These are phyloP conservation scores for Flaveria sonorensis DNA, from an alignment of 129 eudicot genomes.

Conservation along the genomic window DNA sequence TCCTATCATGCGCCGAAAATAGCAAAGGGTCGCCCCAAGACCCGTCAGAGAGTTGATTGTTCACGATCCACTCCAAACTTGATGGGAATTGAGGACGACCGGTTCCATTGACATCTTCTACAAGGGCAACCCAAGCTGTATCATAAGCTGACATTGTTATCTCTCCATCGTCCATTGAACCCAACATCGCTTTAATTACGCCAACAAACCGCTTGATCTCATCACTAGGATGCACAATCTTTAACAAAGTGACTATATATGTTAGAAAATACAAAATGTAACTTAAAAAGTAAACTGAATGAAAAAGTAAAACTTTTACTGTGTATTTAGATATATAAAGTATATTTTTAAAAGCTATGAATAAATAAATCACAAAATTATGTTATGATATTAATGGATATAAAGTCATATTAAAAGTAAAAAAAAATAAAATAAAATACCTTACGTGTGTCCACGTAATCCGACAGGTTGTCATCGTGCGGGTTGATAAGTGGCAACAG, in stretches of 20 bases:
- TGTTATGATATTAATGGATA: background rate
- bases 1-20: slow-evolving; percentile 66
- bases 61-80: slow-evolving; percentile 71
- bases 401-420: background rate
- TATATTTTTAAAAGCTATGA: background rate
- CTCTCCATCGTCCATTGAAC: slow-evolving; percentile 76
- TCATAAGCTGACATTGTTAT: slow-evolving; percentile 75
- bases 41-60: slow-evolving; percentile 74
- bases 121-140: slow-evolving; percentile 97
- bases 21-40: slow-evolving; percentile 76
- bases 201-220: slow-evolving; percentile 41
- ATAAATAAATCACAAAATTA: background rate
- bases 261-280: background rate
- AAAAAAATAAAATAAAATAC: too few relatives aligned
- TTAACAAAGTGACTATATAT: background rate
- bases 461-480: slow-evolving; percentile 47
- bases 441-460: slow-evolving; percentile 42
- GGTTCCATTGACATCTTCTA: slow-evolving; percentile 49
- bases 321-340: background rate
- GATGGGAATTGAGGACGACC: slow-evolving; percentile 70
- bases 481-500: slow-evolving; percentile 43
- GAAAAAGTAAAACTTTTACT: background rate
- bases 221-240: slow-evolving; percentile 23
- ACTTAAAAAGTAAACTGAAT: background rate
- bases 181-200: slow-evolving; percentile 47